A percentile compares a stretch with the other conserved stretches of the same genome.
Evolutionary conservation across 495 filamentous ascomycete genomes (phyloP).

Genomic region (Neurospora africana): DNA sequence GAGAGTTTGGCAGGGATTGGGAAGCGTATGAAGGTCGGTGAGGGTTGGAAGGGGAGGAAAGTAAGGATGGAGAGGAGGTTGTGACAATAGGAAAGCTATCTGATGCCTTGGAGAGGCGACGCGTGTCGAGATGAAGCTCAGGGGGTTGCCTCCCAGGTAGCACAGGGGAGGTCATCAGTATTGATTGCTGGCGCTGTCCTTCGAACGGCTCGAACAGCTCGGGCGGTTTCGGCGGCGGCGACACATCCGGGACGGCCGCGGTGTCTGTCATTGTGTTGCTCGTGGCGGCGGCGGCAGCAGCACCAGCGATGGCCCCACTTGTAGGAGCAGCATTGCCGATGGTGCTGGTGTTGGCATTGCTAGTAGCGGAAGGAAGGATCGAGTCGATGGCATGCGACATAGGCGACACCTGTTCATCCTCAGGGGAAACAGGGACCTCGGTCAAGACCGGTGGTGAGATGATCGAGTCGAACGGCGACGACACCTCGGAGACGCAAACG

Average conservation of each 20-base stretch:
- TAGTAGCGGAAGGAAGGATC: background rate
- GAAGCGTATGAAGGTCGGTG: background rate
- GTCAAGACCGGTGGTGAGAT: background rate
- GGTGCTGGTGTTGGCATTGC: background rate
- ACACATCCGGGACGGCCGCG: background rate
- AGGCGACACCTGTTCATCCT: background rate
- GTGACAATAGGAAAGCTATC: background rate
- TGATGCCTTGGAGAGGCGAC: background rate
- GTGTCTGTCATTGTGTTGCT: background rate
- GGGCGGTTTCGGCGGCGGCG: background rate
- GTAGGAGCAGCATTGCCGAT: background rate
- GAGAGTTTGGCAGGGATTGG: background rate
- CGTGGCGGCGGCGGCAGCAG: background rate
- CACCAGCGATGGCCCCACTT: background rate
- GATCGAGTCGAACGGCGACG: background rate
- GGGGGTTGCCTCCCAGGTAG: background rate
- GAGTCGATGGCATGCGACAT: background rate
- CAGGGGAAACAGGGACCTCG: background rate
- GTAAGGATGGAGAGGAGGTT: background rate
- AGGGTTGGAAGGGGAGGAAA: background rate
- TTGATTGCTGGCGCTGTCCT: background rate
- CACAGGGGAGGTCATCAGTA: background rate
- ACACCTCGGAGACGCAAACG: background rate
- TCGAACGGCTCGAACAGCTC: background rate
- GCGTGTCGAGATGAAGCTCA: background rate